These are phyloP conservation scores for Diplodia intermedia DNA, from an alignment of 2,329 filamentous ascomycete species.

Conservation along the genomic window DNA sequence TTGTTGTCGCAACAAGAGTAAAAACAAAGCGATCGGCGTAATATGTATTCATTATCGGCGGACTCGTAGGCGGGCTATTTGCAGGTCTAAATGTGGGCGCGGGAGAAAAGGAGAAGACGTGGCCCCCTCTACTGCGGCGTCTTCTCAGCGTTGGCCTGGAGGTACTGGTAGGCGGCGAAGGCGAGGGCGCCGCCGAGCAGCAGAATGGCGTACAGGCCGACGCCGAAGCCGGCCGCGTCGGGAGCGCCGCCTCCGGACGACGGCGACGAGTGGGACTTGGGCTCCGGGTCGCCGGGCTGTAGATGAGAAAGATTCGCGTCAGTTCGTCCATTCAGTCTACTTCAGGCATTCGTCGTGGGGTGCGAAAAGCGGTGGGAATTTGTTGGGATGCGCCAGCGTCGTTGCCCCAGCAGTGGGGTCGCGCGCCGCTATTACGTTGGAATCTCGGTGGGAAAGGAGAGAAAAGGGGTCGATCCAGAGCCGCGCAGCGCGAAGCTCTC, in stretches of 20 bases:
- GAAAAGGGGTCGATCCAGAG: neutral
- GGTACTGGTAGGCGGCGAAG: constrained; percentile 85
- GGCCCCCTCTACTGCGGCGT: constrained; percentile 3
- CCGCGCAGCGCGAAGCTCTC: neutral
- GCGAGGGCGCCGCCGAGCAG: constrained; percentile 77
- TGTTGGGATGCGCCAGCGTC: neutral
- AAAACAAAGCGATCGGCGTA: neutral
- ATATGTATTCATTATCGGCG: neutral
- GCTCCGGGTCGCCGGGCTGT: constrained; percentile 80
- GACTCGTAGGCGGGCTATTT: neutral
- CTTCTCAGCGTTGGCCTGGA: constrained; percentile 61
- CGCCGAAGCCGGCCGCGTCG: constrained; percentile 66
- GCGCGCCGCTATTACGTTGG: neutral
- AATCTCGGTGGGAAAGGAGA: neutral
- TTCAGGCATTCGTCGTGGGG: neutral
- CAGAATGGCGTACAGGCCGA: constrained; percentile 82
- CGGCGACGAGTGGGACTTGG: constrained; percentile 64
- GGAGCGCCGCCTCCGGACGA: constrained; percentile 59
- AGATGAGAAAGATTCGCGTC: neutral
- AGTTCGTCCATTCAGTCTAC: constrained; percentile 7
- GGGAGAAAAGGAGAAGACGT: neutral
- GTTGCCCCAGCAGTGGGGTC: neutral
- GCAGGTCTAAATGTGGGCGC: neutral
- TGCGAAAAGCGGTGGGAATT: neutral
- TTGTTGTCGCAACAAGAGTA: neutral